Conservation (phyloP, 305 asterid genomes). For the Euphrasia arctica region DNA sequence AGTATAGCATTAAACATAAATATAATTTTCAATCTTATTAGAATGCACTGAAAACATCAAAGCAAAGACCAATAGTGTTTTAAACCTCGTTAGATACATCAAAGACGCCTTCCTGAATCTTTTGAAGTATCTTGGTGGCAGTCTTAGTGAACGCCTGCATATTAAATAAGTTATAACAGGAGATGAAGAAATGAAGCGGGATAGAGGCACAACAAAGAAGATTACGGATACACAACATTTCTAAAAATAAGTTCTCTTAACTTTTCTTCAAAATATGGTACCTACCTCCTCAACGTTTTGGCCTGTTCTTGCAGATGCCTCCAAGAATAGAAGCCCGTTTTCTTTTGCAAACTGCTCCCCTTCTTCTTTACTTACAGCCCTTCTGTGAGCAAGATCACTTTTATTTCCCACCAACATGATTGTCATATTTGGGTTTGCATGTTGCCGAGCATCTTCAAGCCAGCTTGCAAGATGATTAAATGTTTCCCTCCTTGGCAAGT, state of each 20-base stretch:
- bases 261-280: slow-evolving; percentile 16
- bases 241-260: not conserved
- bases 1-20: not conserved
- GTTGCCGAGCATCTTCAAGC: slow-evolving; percentile 93
- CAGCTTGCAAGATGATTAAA: slow-evolving; percentile 83
- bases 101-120: slow-evolving; percentile 76
- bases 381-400: slow-evolving; percentile 82
- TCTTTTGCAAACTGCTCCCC: slow-evolving; percentile 96
- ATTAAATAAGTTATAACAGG: not conserved
- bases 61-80: not conserved
- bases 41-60: slow-evolving; percentile 3
- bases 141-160: slow-evolving; percentile 66
- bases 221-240: not conserved
- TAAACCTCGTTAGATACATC: slow-evolving; percentile 77
- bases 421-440: slow-evolving; percentile 85
- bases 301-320: slow-evolving; percentile 84
- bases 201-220: not conserved
- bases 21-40: not conserved
- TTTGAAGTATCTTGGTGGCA: slow-evolving; percentile 69
- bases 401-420: slow-evolving; percentile 83
- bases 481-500: slow-evolving; percentile 58
- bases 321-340: slow-evolving; percentile 73
- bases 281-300: slow-evolving; percentile 93
- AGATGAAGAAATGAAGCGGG: not conserved
- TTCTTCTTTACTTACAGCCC: slow-evolving; percentile 89